Evolutionary conservation across 2,329 filamentous ascomycete species (phyloP).

Genomic region (Trichophyton simii): DNA sequence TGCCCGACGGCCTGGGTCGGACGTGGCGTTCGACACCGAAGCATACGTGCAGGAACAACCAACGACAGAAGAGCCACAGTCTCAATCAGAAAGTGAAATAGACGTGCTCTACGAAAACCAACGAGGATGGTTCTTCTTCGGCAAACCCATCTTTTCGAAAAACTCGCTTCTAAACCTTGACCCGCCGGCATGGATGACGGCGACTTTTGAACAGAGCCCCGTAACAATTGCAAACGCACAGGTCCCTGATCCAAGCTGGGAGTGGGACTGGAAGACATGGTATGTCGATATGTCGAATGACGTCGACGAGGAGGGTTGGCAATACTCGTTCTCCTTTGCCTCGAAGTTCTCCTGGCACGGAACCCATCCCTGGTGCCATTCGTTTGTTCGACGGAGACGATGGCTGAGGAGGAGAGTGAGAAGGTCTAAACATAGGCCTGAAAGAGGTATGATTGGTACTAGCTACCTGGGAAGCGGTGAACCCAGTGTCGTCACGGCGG

Average conservation of each 20-base stretch:
- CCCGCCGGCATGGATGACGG: conserved; percentile 74
- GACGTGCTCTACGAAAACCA: conserved; percentile 95
- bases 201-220: conserved; percentile 42
- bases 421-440: conserved; percentile 23
- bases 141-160: conserved; percentile 76
- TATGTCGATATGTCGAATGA: conserved; percentile 68
- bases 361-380: conserved; percentile 80
- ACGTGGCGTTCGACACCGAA: conserved; percentile 1
- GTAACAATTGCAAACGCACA: conserved; percentile 75
- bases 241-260: conserved; percentile 87
- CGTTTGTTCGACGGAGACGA: conserved; percentile 76
- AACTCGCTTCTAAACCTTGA: conserved; percentile 78
- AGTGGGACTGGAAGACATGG: conserved; percentile 67
- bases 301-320: conserved; percentile 85
- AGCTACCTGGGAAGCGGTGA: conserved; percentile 40
- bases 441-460: background rate
- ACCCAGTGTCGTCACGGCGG: conserved; percentile 26
- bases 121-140: conserved; percentile 78
- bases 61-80: conserved; percentile 14
- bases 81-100: conserved; percentile 40
- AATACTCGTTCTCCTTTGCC: conserved; percentile 82
- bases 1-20: background rate
- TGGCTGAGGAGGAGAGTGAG: conserved; percentile 69
- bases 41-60: background rate
- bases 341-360: conserved; percentile 72